Conservation (phyloP, 148 eudicot genomes). For the Nepenthes mirabilis region DNA sequence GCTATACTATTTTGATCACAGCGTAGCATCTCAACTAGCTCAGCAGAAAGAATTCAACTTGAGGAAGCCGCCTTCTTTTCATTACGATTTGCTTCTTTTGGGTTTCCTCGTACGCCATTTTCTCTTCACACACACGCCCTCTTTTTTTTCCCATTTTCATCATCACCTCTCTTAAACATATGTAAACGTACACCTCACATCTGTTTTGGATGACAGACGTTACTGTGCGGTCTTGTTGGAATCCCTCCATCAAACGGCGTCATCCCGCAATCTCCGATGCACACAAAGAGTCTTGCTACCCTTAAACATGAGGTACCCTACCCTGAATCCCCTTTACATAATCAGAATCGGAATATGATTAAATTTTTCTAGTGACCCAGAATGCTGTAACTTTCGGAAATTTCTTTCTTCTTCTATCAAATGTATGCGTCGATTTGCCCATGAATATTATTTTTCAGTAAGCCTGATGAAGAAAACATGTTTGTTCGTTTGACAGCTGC, state of each 20-base stretch:
- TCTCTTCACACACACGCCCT: background rate
- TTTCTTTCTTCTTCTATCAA: too few relatives aligned
- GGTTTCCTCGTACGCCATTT: slow-evolving; percentile 60
- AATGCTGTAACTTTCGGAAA: too few relatives aligned
- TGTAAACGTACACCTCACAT: background rate
- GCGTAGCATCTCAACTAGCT: slow-evolving; percentile 93
- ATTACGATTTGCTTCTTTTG: slow-evolving; percentile 79
- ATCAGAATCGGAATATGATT: too few relatives aligned
- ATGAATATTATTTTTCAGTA: background rate
- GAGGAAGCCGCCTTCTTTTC: slow-evolving; percentile 74
- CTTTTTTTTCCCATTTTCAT: background rate
- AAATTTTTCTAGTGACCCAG: too few relatives aligned
- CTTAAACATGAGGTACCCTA: slow-evolving; percentile 74
- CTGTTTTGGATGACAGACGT: slow-evolving; percentile 29
- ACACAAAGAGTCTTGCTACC: slow-evolving; percentile 86
- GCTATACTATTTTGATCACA: slow-evolving; percentile 88
- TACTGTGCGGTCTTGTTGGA: slow-evolving; percentile 76
- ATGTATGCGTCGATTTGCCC: background rate
- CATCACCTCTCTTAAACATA: background rate
- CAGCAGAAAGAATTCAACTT: slow-evolving; percentile 90
- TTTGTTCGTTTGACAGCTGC: slow-evolving; percentile 33
- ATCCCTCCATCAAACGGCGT: slow-evolving; percentile 92
- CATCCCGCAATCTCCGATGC: slow-evolving; percentile 95
- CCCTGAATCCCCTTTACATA: background rate
- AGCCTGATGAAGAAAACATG: background rate